Conservation (phyloP, 495 filamentous ascomycete genomes). For the Aspergillus bridgeri region DNA sequence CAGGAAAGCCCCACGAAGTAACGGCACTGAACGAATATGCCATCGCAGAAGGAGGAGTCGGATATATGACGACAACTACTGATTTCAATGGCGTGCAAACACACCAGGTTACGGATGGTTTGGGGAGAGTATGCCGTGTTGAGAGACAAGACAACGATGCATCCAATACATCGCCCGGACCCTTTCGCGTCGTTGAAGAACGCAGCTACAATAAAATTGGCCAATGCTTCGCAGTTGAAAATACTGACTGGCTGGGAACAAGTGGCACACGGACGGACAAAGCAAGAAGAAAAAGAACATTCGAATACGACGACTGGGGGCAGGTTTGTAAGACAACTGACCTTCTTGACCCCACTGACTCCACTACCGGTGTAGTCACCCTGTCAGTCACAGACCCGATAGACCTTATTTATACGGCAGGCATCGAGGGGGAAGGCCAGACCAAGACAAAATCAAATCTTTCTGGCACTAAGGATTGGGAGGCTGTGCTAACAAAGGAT, state of each 20-base stretch:
- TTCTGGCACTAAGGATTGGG: too few relatives aligned
- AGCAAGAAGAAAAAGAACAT: not conserved
- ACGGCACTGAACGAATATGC: too few relatives aligned
- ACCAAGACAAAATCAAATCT: not conserved
- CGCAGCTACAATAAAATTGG: constrained; percentile 5
- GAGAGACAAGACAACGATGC: constrained; percentile 9
- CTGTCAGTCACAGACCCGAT: constrained; percentile 4
- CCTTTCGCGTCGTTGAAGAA: constrained; percentile 8
- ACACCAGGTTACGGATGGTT: constrained; percentile 3
- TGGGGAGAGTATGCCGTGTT: constrained; percentile 1
- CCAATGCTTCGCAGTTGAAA: constrained; percentile 3
- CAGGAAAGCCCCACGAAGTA: too few relatives aligned
- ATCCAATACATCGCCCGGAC: not conserved
- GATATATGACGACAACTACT: too few relatives aligned
- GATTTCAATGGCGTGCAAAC: constrained; percentile 11
- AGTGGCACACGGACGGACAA: not conserved
- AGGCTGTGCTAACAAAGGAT: too few relatives aligned
- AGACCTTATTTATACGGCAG: not conserved
- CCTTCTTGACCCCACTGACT: too few relatives aligned
- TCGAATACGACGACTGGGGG: constrained; percentile 12
- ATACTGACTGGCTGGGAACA: constrained; percentile 6
- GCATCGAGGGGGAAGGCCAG: constrained; percentile 6
- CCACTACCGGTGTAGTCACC: too few relatives aligned
- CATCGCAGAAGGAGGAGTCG: too few relatives aligned
- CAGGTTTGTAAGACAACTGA: not conserved